Percentiles rank a stretch among this genome's conserved stretches.
These are phyloP conservation scores for Hypholoma fasciculare DNA, from an alignment of 768 basidiomycete genomes.

Conservation along the genomic window DNA sequence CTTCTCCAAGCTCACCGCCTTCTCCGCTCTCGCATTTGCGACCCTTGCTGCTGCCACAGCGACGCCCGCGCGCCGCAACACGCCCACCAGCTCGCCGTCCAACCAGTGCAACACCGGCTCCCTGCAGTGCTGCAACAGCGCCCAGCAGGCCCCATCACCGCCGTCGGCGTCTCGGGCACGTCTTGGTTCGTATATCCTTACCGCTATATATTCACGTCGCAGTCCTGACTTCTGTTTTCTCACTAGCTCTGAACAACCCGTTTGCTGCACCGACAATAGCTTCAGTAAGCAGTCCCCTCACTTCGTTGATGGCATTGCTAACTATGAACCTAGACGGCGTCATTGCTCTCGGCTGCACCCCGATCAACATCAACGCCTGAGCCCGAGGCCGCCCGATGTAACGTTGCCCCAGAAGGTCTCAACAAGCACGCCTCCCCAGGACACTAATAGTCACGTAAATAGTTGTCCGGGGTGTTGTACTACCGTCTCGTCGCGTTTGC, in stretches of 20 bases:
- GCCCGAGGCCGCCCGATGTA: background rate
- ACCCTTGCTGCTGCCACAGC: slow-evolving; percentile 19
- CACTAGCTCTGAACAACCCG: background rate
- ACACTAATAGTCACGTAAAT: background rate
- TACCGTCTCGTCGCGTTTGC: no score
- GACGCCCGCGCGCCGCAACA: slow-evolving; percentile 8
- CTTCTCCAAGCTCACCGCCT: slow-evolving; percentile 17
- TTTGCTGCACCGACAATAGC: background rate
- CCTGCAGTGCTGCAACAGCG: slow-evolving; percentile 31
- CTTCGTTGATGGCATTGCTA: background rate
- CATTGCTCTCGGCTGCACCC: background rate
- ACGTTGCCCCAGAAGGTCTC: background rate
- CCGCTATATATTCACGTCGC: background rate
- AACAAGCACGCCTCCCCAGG: background rate
- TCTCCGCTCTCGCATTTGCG: slow-evolving; percentile 19
- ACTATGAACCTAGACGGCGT: background rate
- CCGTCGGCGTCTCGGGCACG: slow-evolving; percentile 18
- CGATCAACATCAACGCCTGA: background rate
- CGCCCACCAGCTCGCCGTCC: background rate
- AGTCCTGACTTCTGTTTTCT: background rate
- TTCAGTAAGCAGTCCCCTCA: background rate
- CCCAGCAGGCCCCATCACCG: slow-evolving; percentile 25
- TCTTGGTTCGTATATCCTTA: slow-evolving; percentile 20
- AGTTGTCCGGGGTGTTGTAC: no score
- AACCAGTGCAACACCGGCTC: slow-evolving; percentile 24